Conservation (phyloP, 148 eudicot genomes). For the Agrostemma githago region DNA sequence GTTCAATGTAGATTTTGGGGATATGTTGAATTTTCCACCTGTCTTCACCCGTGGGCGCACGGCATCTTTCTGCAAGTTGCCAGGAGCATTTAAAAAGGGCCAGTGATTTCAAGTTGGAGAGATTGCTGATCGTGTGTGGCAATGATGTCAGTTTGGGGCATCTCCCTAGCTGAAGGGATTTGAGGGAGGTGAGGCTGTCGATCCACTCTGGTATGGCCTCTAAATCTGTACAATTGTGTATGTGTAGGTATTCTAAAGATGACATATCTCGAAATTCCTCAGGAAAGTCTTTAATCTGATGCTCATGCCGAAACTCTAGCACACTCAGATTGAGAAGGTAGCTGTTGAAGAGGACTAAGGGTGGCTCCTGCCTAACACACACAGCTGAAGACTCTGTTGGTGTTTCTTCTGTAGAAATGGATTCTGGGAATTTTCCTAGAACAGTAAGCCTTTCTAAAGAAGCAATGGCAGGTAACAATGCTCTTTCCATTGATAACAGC, state of each 20-base stretch:
- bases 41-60: slow-evolving; percentile 6
- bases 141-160: not conserved
- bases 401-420: not conserved
- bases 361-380: not conserved
- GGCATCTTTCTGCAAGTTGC: not conserved
- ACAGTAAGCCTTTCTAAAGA: not conserved
- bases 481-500: not conserved
- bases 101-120: not conserved
- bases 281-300: not conserved
- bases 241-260: not conserved
- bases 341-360: not conserved
- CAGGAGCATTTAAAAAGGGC: not conserved
- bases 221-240: not conserved
- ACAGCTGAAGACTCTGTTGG: not conserved
- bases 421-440: not conserved
- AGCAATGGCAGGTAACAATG: not conserved
- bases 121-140: not conserved
- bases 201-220: not conserved
- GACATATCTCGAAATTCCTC: not conserved
- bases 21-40: not conserved
- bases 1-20: not conserved
- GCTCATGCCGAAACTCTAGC: not conserved
- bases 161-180: not conserved
- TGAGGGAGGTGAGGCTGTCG: not conserved
- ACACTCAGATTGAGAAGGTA: not conserved